phyloP scores from a whole-genome alignment of 1,284 basidiomycete species.

The Fomes fomentarius region DNA sequence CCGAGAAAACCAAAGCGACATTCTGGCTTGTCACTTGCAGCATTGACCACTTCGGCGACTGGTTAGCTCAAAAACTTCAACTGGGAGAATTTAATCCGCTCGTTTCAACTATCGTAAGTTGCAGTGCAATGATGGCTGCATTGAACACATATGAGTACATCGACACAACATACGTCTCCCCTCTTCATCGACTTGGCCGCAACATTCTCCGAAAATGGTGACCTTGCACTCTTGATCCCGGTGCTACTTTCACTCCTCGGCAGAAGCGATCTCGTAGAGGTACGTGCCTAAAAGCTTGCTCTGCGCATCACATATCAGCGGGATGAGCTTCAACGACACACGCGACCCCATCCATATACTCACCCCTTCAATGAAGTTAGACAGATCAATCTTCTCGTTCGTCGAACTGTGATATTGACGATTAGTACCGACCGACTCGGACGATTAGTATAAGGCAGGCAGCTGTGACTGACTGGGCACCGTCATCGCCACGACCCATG shows the following conservation, averaged over 20 bases:
- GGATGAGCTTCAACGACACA: background rate
- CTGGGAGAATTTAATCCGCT: no score
- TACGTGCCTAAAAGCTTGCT: constrained; percentile 84
- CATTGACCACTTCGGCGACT: no score
- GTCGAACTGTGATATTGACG: constrained; percentile 65
- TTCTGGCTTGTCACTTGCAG: no score
- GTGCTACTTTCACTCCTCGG: constrained; percentile 6
- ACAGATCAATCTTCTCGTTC: constrained; percentile 94
- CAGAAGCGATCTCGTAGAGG: constrained; percentile 75
- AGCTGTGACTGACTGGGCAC: constrained; percentile 79
- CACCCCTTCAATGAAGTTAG: constrained; percentile 93
- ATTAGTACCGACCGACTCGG: background rate
- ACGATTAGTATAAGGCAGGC: background rate
- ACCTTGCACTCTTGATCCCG: no score
- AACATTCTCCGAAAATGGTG: background rate
- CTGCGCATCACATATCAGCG: constrained; percentile 38
- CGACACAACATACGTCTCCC: background rate
- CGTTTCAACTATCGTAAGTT: no score
- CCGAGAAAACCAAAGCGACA: no score
- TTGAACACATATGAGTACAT: constrained; percentile 3
- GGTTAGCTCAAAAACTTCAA: no score
- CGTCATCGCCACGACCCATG: constrained; percentile 94
- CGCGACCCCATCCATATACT: constrained; percentile 34
- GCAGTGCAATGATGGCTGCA: background rate
- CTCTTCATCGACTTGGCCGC: no score